A percentile compares a stretch with the other conserved stretches of the same genome.
Evolutionary conservation across 495 filamentous ascomycete genomes (phyloP).

Genomic region (Trichoderma erinaceum): DNA sequence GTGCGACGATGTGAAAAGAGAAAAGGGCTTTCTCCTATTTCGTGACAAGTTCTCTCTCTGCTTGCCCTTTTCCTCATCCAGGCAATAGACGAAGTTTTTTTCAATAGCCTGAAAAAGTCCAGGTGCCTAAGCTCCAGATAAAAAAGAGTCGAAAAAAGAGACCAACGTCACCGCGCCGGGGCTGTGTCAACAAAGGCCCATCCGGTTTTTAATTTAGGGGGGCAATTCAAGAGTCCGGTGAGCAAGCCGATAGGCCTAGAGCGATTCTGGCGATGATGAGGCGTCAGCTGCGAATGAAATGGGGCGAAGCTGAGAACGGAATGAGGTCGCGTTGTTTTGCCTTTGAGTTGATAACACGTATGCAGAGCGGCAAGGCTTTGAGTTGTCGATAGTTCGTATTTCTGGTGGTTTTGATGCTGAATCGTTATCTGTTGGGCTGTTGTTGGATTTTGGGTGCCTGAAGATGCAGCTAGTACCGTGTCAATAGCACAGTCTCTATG

Average conservation of each 20-base stretch:
- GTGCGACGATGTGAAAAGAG: not conserved
- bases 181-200: not conserved
- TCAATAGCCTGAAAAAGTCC: not conserved
- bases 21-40: not conserved
- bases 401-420: too few relatives aligned
- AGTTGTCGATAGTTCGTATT: too few relatives aligned
- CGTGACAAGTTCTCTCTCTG: too few relatives aligned
- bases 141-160: not conserved
- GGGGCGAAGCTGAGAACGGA: conserved; percentile 4
- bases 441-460: too few relatives aligned
- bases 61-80: not conserved
- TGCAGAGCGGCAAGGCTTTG: not conserved
- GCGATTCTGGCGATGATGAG: conserved; percentile 8
- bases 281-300: not conserved
- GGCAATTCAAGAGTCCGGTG: not conserved
- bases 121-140: not conserved
- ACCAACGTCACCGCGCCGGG: conserved; percentile 10
- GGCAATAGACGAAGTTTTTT: not conserved
- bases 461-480: too few relatives aligned
- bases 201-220: conserved; percentile 9
- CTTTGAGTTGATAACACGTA: not conserved
- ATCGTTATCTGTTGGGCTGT: too few relatives aligned
- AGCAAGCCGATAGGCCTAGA: conserved; percentile 7
- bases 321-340: too few relatives aligned
- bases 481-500: too few relatives aligned